Percentiles rank a stretch among this genome's conserved stretches.
Evolutionary conservation across 2,329 filamentous ascomycete species (phyloP).

Genomic region (Fusarium sp.): DNA sequence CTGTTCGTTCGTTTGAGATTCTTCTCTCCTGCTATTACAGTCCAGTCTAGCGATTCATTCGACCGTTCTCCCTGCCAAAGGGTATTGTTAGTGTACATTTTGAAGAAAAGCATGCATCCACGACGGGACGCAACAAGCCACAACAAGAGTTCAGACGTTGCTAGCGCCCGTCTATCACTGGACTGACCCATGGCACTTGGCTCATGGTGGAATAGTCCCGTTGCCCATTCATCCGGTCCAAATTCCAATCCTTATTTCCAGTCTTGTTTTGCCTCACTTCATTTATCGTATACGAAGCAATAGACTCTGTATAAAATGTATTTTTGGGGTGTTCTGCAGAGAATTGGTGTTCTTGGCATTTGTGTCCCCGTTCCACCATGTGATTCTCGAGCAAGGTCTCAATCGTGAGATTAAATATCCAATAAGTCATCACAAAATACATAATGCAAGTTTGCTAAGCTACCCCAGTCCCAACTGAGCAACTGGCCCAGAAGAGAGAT

Average conservation of each 20-base stretch:
- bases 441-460: constrained; percentile 14
- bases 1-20: neutral
- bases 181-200: neutral
- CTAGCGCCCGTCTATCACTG: constrained; percentile 34
- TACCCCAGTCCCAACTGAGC: constrained; percentile 30
- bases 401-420: constrained; percentile 8
- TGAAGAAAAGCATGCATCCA: constrained; percentile 22
- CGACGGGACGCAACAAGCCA: constrained; percentile 15
- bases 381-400: constrained; percentile 21
- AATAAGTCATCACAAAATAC: constrained; percentile 10
- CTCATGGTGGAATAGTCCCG: constrained; percentile 12
- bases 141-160: constrained; percentile 33
- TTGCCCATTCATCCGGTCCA: constrained; percentile 11
- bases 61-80: constrained; percentile 4
- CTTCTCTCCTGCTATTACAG: neutral
- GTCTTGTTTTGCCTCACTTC: neutral
- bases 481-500: constrained; percentile 29
- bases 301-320: neutral
- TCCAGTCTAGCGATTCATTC: constrained; percentile 23
- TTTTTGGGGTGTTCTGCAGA: neutral
- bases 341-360: neutral
- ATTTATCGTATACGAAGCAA: neutral
- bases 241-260: constrained; percentile 16
- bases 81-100: constrained; percentile 5
- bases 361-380: neutral